These are phyloP conservation scores for Pseudozyma hubeiensis DNA, from an alignment of 1,284 basidiomycete species.

Conservation along the genomic window DNA sequence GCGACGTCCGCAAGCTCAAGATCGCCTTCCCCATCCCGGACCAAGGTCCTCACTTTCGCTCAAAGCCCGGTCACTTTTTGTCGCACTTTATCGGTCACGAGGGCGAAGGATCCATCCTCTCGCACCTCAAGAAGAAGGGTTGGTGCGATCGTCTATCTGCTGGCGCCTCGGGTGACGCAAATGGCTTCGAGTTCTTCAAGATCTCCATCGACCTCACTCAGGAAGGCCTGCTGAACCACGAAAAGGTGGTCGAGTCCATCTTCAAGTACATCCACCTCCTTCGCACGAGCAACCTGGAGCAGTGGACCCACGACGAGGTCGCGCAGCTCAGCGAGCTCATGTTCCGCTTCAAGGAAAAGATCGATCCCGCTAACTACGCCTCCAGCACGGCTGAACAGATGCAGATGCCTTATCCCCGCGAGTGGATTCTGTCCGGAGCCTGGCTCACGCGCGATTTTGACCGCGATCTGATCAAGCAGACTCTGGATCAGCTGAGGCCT, in stretches of 20 bases:
- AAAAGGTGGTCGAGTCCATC: constrained; percentile 77
- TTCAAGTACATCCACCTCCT: constrained; percentile 92
- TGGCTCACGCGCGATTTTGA: constrained; percentile 84
- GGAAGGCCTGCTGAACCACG: constrained; percentile 88
- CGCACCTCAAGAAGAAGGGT: constrained; percentile 89
- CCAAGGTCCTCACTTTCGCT: constrained; percentile 78
- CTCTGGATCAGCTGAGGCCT: constrained; percentile 76
- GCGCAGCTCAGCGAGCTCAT: constrained; percentile 79
- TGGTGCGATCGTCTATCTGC: constrained; percentile 86
- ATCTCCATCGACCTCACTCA: constrained; percentile 83
- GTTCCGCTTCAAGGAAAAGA: constrained; percentile 91
- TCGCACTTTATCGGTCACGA: constrained; percentile 94
- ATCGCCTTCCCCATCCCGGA: constrained; percentile 81
- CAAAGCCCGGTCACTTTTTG: constrained; percentile 83
- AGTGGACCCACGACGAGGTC: constrained; percentile 84
- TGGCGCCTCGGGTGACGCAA: constrained; percentile 76
- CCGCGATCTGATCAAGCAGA: constrained; percentile 75
- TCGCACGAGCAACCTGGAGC: constrained; percentile 76
- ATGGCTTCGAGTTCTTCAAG: constrained; percentile 91
- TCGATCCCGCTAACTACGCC: constrained; percentile 82
- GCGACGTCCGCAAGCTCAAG: constrained; percentile 87
- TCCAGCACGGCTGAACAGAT: constrained; percentile 82
- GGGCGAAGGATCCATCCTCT: constrained; percentile 90
- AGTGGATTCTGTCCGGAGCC: constrained; percentile 81
- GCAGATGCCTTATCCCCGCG: constrained; percentile 82